phyloP scores from a whole-genome alignment of 2,329 filamentous ascomycete genomes.

The Pleoardoris graminearum region DNA sequence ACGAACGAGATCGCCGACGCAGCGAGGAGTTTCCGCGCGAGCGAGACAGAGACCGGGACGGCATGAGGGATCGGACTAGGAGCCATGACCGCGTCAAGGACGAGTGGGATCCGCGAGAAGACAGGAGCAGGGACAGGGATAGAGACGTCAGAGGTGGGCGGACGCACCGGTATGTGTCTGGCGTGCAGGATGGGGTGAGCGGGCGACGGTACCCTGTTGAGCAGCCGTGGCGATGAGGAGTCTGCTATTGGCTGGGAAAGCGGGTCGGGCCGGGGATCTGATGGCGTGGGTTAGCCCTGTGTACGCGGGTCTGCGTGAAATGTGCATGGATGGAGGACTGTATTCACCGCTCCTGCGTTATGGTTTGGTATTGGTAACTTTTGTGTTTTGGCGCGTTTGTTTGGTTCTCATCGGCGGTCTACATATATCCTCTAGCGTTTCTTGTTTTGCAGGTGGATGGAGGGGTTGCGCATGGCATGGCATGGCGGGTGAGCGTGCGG shows the following conservation, averaged over 20 bases:
- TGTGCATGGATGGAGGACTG: too few species aligned
- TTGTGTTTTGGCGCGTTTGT: not conserved
- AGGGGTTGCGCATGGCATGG: too few species aligned
- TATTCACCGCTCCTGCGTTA: too few species aligned
- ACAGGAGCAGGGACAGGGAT: constrained; percentile 10
- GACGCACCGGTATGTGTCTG: constrained; percentile 39
- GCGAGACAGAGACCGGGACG: constrained; percentile 4
- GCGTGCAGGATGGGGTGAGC: constrained; percentile 41
- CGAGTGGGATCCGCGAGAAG: constrained; percentile 23
- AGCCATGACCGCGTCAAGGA: constrained; percentile 29
- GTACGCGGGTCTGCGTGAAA: not conserved
- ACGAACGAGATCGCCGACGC: constrained; percentile 11
- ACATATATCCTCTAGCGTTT: not conserved
- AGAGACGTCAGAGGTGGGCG: constrained; percentile 16
- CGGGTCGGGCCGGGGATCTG: not conserved
- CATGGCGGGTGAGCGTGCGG: too few species aligned
- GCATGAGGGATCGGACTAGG: constrained; percentile 12
- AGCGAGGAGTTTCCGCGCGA: constrained; percentile 16
- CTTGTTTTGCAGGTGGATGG: too few species aligned
- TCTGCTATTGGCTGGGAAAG: not conserved
- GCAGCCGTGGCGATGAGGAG: constrained; percentile 13
- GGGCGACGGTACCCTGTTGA: constrained; percentile 39
- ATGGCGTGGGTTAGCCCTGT: not conserved
- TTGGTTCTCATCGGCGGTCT: not conserved
- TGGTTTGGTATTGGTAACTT: too few species aligned